Evolutionary conservation across 257 asterid species (phyloP).

Genomic region (Salvia hispanica): DNA sequence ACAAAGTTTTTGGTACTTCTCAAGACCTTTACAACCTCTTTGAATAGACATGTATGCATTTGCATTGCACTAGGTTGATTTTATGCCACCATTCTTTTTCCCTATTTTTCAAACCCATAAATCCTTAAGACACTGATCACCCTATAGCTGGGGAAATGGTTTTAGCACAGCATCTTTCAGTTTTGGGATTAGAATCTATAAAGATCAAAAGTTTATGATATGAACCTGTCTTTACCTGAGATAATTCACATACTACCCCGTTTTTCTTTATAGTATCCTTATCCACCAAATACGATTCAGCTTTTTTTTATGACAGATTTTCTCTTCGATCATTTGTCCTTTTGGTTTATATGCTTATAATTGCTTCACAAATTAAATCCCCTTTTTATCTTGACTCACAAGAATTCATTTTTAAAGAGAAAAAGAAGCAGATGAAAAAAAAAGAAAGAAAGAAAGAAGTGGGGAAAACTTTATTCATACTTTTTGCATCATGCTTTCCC

Average conservation of each 20-base stretch:
- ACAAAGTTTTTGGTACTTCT: slow-evolving; percentile 55
- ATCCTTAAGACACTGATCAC: not conserved
- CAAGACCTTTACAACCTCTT: slow-evolving; percentile 26
- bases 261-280: not conserved
- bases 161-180: not conserved
- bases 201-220: not conserved
- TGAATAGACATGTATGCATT: slow-evolving; percentile 14
- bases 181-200: slow-evolving; percentile 2
- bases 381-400: not conserved
- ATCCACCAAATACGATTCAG: slow-evolving; percentile 3
- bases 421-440: not conserved
- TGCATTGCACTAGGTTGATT: slow-evolving; percentile 21
- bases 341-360: not conserved
- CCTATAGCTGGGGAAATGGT: slow-evolving; percentile 4
- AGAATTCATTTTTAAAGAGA: not conserved
- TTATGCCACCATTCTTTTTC: not conserved
- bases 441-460: not conserved
- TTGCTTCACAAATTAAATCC: not conserved
- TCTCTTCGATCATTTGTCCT: slow-evolving; percentile 2
- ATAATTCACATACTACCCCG: not conserved
- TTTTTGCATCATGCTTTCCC: not conserved
- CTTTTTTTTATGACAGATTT: not conserved
- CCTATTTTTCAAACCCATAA: not conserved
- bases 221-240: slow-evolving; percentile 1
- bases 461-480: not conserved